Evolutionary conservation across 139 green algal genomes (phyloP).

Genomic region (Chlorella sp.): DNA sequence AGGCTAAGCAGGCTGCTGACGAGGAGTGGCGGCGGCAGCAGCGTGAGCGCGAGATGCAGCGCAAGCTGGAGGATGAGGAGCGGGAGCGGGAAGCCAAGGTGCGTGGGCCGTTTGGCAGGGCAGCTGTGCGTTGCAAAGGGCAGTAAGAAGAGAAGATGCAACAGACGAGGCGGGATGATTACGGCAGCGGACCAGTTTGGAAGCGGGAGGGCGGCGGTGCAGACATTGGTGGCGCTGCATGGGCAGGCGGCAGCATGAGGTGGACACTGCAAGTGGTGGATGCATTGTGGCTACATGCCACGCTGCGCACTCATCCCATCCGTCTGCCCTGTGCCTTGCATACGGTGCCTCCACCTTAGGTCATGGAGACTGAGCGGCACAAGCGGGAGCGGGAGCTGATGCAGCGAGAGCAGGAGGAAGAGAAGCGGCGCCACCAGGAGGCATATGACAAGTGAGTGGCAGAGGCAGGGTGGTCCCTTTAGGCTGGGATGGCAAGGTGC

Average conservation of each 20-base stretch:
- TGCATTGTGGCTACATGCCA: not conserved
- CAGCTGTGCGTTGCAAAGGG: not conserved
- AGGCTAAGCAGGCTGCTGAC: conserved; percentile 65
- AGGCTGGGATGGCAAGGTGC: not conserved
- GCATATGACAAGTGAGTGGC: conserved; percentile 56
- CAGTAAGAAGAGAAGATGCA: not conserved
- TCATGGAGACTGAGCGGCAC: conserved; percentile 58
- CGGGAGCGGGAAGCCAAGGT: conserved; percentile 52
- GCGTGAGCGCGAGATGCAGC: conserved; percentile 71
- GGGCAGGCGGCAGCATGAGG: not conserved
- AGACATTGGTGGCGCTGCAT: not conserved
- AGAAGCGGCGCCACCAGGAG: conserved; percentile 53
- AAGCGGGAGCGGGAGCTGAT: conserved; percentile 53
- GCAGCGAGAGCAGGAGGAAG: conserved; percentile 43
- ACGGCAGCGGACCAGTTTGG: not conserved
- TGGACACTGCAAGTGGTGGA: not conserved
- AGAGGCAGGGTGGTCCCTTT: not conserved
- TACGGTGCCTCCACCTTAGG: conserved; percentile 7
- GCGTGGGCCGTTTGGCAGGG: not conserved
- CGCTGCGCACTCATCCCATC: too few relatives aligned
- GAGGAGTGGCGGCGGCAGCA: conserved; percentile 74
- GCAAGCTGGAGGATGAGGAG: conserved; percentile 56
- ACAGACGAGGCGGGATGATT: too few relatives aligned
- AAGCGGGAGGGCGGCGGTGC: too few relatives aligned
- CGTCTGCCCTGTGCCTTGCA: too few relatives aligned